Percentiles rank a stretch among this genome's conserved stretches.
Conservation (phyloP, 2,329 filamentous ascomycete species). For the Aspergillus fischeri region DNA sequence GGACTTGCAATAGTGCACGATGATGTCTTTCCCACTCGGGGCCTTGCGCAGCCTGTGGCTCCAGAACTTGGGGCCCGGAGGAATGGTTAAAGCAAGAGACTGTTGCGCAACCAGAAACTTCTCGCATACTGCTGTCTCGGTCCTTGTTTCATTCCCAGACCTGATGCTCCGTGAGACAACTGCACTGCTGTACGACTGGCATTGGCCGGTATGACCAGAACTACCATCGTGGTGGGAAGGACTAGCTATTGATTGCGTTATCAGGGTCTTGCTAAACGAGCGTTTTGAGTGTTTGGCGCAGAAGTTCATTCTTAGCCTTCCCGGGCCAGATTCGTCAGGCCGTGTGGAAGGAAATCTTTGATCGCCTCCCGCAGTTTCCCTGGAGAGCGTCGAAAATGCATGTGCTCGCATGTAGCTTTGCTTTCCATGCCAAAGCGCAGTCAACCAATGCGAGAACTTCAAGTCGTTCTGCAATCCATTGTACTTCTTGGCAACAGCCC, state of each 20-base stretch:
- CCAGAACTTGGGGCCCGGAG: slow-evolving; percentile 24
- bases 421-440: too few relatives aligned
- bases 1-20: slow-evolving; percentile 73
- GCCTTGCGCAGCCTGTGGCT: slow-evolving; percentile 42
- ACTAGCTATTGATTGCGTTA: not conserved
- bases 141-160: not conserved
- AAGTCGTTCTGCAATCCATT: too few relatives aligned
- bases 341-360: too few relatives aligned
- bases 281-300: not conserved
- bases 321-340: not conserved
- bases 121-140: not conserved
- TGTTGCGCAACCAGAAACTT: not conserved
- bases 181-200: not conserved
- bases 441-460: too few relatives aligned
- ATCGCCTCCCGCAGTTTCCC: not conserved
- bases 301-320: not conserved
- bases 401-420: not conserved
- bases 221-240: not conserved
- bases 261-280: slow-evolving; percentile 1
- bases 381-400: not conserved
- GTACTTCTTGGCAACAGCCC: too few relatives aligned
- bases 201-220: not conserved
- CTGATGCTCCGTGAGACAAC: not conserved
- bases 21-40: slow-evolving; percentile 51
- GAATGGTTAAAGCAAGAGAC: not conserved